Evolutionary conservation across 495 filamentous ascomycete genomes (phyloP).

Genomic region (Hypoxylon crocopeplum): DNA sequence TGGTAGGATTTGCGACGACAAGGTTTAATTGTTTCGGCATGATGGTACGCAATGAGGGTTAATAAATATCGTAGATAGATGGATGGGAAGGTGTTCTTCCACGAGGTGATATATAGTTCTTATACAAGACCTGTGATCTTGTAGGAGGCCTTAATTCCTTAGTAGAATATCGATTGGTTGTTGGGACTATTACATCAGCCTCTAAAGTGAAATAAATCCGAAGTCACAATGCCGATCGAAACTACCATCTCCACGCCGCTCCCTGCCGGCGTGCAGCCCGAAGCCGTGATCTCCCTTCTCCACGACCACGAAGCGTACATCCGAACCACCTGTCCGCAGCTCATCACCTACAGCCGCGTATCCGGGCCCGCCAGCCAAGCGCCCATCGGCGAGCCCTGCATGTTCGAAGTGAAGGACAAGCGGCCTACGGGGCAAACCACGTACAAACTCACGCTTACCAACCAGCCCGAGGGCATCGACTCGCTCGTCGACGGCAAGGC

Average conservation of each 20-base stretch:
- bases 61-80: too few relatives aligned
- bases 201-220: too few relatives aligned
- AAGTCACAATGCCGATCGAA: conserved; percentile 19
- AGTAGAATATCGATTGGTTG: too few relatives aligned
- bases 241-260: conserved; percentile 58
- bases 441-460: conserved; percentile 47
- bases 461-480: conserved; percentile 36
- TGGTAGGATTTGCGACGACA: neutral
- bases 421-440: conserved; percentile 49
- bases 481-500: conserved; percentile 50
- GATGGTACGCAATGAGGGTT: neutral
- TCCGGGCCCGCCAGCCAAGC: conserved; percentile 17
- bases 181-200: too few relatives aligned
- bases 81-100: too few relatives aligned
- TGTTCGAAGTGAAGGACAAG: conserved; percentile 35
- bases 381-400: conserved; percentile 17
- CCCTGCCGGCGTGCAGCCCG: conserved; percentile 58
- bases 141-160: too few relatives aligned
- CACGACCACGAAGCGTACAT: conserved; percentile 61
- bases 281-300: conserved; percentile 63
- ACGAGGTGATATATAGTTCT: too few relatives aligned
- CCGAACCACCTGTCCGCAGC: conserved; percentile 44
- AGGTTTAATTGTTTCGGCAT: neutral
- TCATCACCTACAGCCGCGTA: conserved; percentile 38
- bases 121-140: too few relatives aligned